Percentiles rank a stretch among this genome's conserved stretches.
Evolutionary conservation across 1,284 basidiomycete genomes (phyloP).

Genomic region (Ganoderma meredithae): DNA sequence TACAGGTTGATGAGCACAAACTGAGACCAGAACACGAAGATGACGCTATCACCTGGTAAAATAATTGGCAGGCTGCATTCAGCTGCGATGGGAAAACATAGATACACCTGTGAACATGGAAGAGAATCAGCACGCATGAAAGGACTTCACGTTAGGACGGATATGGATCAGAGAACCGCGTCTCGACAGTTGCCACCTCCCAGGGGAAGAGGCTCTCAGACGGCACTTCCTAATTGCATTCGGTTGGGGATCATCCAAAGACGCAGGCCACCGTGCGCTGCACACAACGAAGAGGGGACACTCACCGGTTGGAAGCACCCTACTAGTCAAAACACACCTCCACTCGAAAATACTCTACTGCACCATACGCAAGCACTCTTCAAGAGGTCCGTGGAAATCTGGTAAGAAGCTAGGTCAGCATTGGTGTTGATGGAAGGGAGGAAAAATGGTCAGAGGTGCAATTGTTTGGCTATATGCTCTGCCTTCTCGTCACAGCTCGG

Average conservation of each 20-base stretch:
- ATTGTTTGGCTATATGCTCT: slow-evolving; percentile 45
- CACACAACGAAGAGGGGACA: background rate
- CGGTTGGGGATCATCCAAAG: slow-evolving; percentile 42
- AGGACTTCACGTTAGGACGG: background rate
- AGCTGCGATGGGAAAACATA: background rate
- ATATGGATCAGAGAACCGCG: slow-evolving; percentile 43
- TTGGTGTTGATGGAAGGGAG: background rate
- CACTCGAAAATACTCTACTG: too few relatives aligned
- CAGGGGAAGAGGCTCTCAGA: slow-evolving; percentile 41
- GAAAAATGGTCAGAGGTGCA: slow-evolving; percentile 39
- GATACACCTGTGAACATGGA: background rate
- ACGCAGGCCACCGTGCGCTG: background rate
- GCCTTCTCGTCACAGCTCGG: slow-evolving; percentile 43
- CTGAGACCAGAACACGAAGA: background rate
- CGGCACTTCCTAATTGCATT: slow-evolving; percentile 48
- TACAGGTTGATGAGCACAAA: background rate
- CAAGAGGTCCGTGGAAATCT: background rate
- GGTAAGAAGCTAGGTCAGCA: background rate
- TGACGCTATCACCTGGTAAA: background rate
- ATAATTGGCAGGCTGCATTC: background rate
- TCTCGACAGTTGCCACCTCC: slow-evolving; percentile 42
- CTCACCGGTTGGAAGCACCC: slow-evolving; percentile 14
- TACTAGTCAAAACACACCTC: too few relatives aligned
- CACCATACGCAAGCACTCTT: too few relatives aligned
- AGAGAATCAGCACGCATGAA: background rate